Evolutionary conservation across 2,329 filamentous ascomycete species (phyloP).

Genomic region (Stemphylium lycopersici): DNA sequence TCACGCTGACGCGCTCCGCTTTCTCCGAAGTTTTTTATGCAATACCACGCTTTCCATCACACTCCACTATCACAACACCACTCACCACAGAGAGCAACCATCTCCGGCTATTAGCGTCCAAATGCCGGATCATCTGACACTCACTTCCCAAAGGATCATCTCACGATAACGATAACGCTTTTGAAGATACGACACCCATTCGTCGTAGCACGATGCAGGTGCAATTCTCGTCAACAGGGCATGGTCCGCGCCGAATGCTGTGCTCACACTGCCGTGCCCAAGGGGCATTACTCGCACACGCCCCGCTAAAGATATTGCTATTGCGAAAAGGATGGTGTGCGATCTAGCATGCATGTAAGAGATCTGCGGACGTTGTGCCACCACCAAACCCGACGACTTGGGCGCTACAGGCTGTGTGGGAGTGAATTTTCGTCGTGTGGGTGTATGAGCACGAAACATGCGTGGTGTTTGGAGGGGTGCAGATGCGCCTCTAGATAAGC

Average conservation of each 20-base stretch:
- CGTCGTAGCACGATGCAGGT: slow-evolving; percentile 32
- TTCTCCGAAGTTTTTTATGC: slow-evolving; percentile 2
- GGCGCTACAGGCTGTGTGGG: slow-evolving; percentile 9
- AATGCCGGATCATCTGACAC: slow-evolving; percentile 13
- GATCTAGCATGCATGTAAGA: slow-evolving; percentile 13
- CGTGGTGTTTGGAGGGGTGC: not conserved
- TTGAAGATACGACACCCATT: slow-evolving; percentile 8
- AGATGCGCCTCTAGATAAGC: not conserved
- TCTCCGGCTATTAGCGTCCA: slow-evolving; percentile 14
- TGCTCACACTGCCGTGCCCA: slow-evolving; percentile 5
- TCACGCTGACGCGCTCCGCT: not conserved
- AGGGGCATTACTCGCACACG: slow-evolving; percentile 6
- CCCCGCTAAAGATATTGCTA: not conserved
- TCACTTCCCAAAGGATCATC: slow-evolving; percentile 17
- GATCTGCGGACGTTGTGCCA: slow-evolving; percentile 16
- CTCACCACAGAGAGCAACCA: slow-evolving; percentile 7
- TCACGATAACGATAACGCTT: slow-evolving; percentile 24
- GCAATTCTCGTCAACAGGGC: slow-evolving; percentile 13
- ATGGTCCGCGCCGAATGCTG: slow-evolving; percentile 1
- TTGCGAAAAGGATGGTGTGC: slow-evolving; percentile 9
- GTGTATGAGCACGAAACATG: slow-evolving; percentile 9
- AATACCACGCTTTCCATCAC: slow-evolving; percentile 7
- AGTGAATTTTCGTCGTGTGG: slow-evolving; percentile 5
- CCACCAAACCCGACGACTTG: slow-evolving; percentile 4
- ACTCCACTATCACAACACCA: slow-evolving; percentile 1